Percentiles rank a stretch among this genome's conserved stretches.
Evolutionary conservation across 1,139 yeast genomes (phyloP).

Genomic region (Sugiyamaella xylanicola): DNA sequence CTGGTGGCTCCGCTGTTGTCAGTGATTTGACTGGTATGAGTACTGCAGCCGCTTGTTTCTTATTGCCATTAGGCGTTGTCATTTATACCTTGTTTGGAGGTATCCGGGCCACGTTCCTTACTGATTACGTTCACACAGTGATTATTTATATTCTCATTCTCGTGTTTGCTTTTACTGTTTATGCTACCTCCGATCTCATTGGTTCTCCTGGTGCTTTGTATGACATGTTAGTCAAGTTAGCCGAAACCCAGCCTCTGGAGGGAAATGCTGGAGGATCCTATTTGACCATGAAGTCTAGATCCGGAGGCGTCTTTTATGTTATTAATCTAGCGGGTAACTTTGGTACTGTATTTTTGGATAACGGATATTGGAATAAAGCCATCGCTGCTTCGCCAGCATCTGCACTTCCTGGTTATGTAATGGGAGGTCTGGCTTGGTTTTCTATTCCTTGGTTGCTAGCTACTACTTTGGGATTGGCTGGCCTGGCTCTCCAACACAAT

Average conservation of each 20-base stretch:
- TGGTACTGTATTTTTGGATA: slow-evolving; percentile 86
- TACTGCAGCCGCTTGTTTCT: slow-evolving; percentile 75
- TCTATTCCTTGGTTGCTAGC: slow-evolving; percentile 83
- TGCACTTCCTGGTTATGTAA: slow-evolving; percentile 84
- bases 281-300: slow-evolving; percentile 70
- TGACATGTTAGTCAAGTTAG: slow-evolving; percentile 65
- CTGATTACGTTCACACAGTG: slow-evolving; percentile 79
- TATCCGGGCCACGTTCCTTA: slow-evolving; percentile 83
- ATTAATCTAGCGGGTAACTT: slow-evolving; percentile 82
- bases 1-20: slow-evolving; percentile 83
- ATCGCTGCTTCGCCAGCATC: slow-evolving; percentile 84
- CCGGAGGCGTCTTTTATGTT: slow-evolving; percentile 76
- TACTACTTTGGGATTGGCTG: slow-evolving; percentile 82
- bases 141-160: slow-evolving; percentile 47
- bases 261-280: slow-evolving; percentile 77
- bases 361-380: slow-evolving; percentile 85
- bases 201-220: slow-evolving; percentile 85
- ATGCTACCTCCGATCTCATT: slow-evolving; percentile 57
- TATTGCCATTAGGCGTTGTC: slow-evolving; percentile 81
- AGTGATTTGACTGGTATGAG: slow-evolving; percentile 72
- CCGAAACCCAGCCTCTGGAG: slow-evolving; percentile 42
- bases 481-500: slow-evolving; percentile 65
- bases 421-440: slow-evolving; percentile 93
- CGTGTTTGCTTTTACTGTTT: slow-evolving; percentile 41
- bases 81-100: slow-evolving; percentile 87